phyloP scores from a whole-genome alignment of 2,329 filamentous ascomycete species.

The Fusarium pseudograminearum region DNA sequence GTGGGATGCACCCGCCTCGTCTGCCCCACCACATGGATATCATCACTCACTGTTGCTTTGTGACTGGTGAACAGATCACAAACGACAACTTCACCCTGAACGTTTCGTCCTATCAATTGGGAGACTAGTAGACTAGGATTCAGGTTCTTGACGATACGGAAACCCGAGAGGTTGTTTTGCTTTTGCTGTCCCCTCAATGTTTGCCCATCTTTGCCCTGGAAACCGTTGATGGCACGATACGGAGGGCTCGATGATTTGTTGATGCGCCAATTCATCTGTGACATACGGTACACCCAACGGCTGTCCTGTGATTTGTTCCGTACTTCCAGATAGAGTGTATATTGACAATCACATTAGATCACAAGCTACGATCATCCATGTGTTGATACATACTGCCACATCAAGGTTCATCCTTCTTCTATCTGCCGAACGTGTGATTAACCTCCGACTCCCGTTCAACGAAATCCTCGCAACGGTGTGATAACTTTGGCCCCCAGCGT shows the following conservation, averaged over 20 bases:
- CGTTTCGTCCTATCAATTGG: conserved; percentile 36
- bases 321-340: background rate
- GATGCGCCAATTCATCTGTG: conserved; percentile 33
- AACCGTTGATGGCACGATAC: conserved; percentile 21
- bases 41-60: conserved; percentile 35
- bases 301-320: background rate
- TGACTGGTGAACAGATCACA: conserved; percentile 34
- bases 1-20: conserved; percentile 18
- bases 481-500: background rate
- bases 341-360: background rate
- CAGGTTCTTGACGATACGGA: conserved; percentile 24
- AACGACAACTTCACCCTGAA: conserved; percentile 13
- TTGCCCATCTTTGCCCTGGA: background rate
- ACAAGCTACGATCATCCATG: background rate
- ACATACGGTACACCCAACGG: conserved; percentile 5
- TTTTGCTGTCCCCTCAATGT: background rate
- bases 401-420: background rate
- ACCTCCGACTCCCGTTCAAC: conserved; percentile 1
- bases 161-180: conserved; percentile 12
- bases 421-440: background rate
- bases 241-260: conserved; percentile 3
- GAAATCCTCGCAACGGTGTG: background rate
- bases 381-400: background rate
- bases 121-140: conserved; percentile 30
- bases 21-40: conserved; percentile 10